Percentiles rank a stretch among this genome's conserved stretches.
phyloP scores from a whole-genome alignment of 495 filamentous ascomycete genomes.

The Tuber borchii region DNA sequence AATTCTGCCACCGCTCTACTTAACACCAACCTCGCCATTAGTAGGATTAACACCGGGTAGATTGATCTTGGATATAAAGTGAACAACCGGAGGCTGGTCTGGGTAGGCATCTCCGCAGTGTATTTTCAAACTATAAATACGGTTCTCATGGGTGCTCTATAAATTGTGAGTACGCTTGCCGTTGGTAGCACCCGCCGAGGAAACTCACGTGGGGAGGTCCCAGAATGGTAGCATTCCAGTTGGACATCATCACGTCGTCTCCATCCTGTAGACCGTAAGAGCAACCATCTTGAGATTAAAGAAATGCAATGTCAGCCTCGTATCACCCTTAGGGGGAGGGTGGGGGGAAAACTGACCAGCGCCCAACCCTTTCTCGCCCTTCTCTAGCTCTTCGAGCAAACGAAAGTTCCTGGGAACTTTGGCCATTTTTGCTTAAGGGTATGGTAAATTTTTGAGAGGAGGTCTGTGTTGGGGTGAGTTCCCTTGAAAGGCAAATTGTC shows the following conservation, averaged over 20 bases:
- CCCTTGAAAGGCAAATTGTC: not conserved
- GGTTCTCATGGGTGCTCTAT: conserved; percentile 92
- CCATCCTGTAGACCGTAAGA: conserved; percentile 93
- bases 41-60: conserved; percentile 79
- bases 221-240: conserved; percentile 97
- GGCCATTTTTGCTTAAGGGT: conserved; percentile 51
- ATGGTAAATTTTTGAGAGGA: not conserved
- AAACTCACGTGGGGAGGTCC: conserved; percentile 85
- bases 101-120: conserved; percentile 90
- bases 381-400: conserved; percentile 94
- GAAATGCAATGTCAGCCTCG: not conserved
- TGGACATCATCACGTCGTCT: conserved; percentile 92
- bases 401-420: conserved; percentile 94
- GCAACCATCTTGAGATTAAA: conserved; percentile 65
- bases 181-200: not conserved
- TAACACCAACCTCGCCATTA: conserved; percentile 59
- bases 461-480: not conserved
- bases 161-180: conserved; percentile 1
- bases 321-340: not conserved
- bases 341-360: conserved; percentile 57
- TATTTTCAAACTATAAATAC: conserved; percentile 96
- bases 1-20: not conserved
- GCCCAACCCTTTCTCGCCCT: conserved; percentile 94
- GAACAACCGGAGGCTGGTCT: conserved; percentile 75
- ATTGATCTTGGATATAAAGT: conserved; percentile 90